A percentile compares a stretch with the other conserved stretches of the same genome.
These are phyloP conservation scores for Myxozyma nipponensis DNA, from an alignment of 805 yeast genomes.

Conservation along the genomic window DNA sequence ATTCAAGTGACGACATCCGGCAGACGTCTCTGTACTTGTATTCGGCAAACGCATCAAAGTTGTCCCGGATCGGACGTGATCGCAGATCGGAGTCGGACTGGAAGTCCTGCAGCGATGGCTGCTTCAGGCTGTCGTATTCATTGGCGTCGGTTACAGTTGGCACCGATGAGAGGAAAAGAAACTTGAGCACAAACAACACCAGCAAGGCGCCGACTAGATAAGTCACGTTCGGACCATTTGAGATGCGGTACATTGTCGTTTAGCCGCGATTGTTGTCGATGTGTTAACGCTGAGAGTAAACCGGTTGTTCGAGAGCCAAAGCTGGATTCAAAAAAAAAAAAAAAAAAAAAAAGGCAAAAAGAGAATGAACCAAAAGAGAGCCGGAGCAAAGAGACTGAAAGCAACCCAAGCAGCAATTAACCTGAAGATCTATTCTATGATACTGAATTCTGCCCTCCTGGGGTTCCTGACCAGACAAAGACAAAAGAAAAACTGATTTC, in stretches of 20 bases:
- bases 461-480: too few species aligned
- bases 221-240: constrained; percentile 14
- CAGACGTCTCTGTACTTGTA: constrained; percentile 24
- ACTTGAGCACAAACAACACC: constrained; percentile 24
- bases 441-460: too few species aligned
- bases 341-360: too few species aligned
- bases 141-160: background rate
- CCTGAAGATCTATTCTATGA: too few species aligned
- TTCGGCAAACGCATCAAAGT: constrained; percentile 25
- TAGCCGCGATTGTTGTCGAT: too few species aligned
- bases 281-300: too few species aligned
- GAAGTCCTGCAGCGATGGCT: background rate
- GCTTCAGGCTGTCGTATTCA: background rate
- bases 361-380: too few species aligned
- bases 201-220: constrained; percentile 28
- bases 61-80: constrained; percentile 11
- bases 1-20: constrained; percentile 26
- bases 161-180: constrained; percentile 18
- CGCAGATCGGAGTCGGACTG: background rate
- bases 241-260: constrained; percentile 13
- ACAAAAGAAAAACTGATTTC: too few species aligned
- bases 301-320: too few species aligned
- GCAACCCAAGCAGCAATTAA: too few species aligned
- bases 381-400: too few species aligned
- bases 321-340: too few species aligned